Conservation (phyloP, 805 yeast genomes). For the Kazachstania taianensis region DNA sequence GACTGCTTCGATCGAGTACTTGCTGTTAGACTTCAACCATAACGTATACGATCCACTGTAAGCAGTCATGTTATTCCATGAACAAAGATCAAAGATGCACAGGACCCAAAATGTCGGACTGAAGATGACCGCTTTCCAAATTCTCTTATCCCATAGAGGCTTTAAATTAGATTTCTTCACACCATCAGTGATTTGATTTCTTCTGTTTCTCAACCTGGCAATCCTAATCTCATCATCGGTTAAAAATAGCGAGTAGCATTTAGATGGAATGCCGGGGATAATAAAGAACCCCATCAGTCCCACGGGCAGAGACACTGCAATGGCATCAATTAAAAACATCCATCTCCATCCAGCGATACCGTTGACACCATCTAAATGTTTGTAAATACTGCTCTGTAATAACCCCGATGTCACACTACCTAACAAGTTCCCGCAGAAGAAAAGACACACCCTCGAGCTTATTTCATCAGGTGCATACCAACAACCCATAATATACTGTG, state of each 20-base stretch:
- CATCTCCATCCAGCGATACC: conserved; percentile 57
- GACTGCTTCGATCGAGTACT: conserved; percentile 35
- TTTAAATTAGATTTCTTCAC: conserved; percentile 20
- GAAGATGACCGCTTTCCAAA: conserved; percentile 44
- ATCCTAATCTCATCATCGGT: conserved; percentile 50
- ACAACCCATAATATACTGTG: conserved; percentile 49
- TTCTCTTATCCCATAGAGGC: conserved; percentile 30
- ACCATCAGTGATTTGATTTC: conserved; percentile 30
- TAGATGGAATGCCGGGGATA: conserved; percentile 53
- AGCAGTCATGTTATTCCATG: conserved; percentile 54
- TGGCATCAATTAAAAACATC: conserved; percentile 57
- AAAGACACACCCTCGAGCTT: conserved; percentile 51
- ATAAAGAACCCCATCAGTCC: conserved; percentile 39
- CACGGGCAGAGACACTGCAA: conserved; percentile 39
- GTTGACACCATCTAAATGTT: conserved; percentile 33
- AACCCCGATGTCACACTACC: conserved; percentile 49
- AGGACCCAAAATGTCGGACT: conserved; percentile 50
- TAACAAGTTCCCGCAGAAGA: conserved; percentile 41
- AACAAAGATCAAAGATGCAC: conserved; percentile 43
- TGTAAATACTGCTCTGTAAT: conserved; percentile 36
- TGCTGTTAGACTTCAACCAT: conserved; percentile 47
- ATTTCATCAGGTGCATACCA: conserved; percentile 54
- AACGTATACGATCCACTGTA: conserved; percentile 47
- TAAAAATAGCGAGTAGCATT: conserved; percentile 44
- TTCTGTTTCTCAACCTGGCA: conserved; percentile 35